Base-by-base conservation (phyloP, 106 monocot genomes). In the Chionographis japonica region DNA sequence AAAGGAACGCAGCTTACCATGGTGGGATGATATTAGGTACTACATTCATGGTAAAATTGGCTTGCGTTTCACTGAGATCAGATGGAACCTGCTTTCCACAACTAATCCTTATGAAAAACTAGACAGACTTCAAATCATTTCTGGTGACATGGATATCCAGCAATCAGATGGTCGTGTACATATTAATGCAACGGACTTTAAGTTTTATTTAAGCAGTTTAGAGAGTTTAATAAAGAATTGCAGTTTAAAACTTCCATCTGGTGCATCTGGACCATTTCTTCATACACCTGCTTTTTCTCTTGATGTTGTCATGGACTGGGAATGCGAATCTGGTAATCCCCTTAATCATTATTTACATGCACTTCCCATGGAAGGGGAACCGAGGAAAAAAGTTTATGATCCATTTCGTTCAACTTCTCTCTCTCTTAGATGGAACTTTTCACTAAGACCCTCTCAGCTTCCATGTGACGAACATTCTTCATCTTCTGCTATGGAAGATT, bases 11-110 rank as follows among this genome's bases (percentile, higher is more conserved):
- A 89, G 86, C 62, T 84, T 93, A 52, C 93, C 93, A 67, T 93
- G 93, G 93, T 93, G 93, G 93, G 93, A 93, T 71, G 93, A 93
- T 56, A 73, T 82, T 72, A 86, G 93, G 59, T 84, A 93, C 52
- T 93, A 93, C 75, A 86, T 89, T 18, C 93, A 93, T 82, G 93
- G 89, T 14, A 93, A 84, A 54, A 80, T 77, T 51, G 65, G 79
- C 7, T 65, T 93, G 27, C 69, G 40, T 67, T 93, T 93, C 57
- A 69, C 60, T 40, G 81, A 89, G 66, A 84, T 74, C 58, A 74
- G 50, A 69, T 89, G 86, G 86, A 86, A 84, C 67, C 50, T 93
- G 8, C 81, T 86, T 64, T 86, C 86, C 1, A 89, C 89, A 43
- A 84, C 89, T 57, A 84, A 93, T 70, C 93, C 93, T 59, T 93